Percentiles rank a stretch among this genome's conserved stretches.
Evolutionary conservation across 1,284 basidiomycete species (phyloP).

Genomic region (Microbotryomycetes sp.): DNA sequence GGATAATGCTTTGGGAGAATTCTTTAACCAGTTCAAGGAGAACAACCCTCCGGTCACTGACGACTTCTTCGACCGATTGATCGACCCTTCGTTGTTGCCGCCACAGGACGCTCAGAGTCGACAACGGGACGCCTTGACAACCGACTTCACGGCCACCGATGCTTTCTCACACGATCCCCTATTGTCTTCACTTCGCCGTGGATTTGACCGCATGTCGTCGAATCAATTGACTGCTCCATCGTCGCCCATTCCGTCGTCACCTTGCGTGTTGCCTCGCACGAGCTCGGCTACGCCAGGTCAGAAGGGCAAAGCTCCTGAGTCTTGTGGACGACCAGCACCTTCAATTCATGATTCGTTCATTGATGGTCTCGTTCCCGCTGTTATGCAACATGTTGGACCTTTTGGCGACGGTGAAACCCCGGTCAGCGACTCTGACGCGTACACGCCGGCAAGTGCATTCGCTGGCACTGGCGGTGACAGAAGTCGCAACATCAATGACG

Average conservation of each 20-base stretch:
- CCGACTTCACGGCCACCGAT: constrained; percentile 15
- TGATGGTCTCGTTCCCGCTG: constrained; percentile 22
- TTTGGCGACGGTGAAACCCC: constrained; percentile 8
- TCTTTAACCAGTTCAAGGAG: too few relatives aligned
- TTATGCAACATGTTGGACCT: constrained; percentile 1
- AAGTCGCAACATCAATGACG: too few relatives aligned
- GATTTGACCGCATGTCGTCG: constrained; percentile 30
- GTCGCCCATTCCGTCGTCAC: constrained; percentile 25
- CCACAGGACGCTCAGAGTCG: neutral
- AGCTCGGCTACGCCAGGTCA: constrained; percentile 28
- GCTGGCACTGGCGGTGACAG: too few relatives aligned
- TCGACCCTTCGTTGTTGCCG: neutral
- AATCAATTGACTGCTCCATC: constrained; percentile 33
- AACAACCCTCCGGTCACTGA: neutral
- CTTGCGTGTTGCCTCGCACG: constrained; percentile 31
- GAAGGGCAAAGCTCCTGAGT: constrained; percentile 29
- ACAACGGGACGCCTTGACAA: neutral
- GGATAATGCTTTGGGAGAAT: neutral
- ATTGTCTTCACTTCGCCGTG: constrained; percentile 25
- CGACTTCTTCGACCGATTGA: neutral
- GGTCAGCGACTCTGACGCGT: constrained; percentile 28
- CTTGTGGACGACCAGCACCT: constrained; percentile 23
- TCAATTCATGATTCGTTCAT: constrained; percentile 29
- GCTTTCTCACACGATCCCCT: constrained; percentile 23
- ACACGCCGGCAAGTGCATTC: constrained; percentile 14